phyloP scores from a whole-genome alignment of 2,329 filamentous ascomycete species.

The Alternaria novae-zelandiae region DNA sequence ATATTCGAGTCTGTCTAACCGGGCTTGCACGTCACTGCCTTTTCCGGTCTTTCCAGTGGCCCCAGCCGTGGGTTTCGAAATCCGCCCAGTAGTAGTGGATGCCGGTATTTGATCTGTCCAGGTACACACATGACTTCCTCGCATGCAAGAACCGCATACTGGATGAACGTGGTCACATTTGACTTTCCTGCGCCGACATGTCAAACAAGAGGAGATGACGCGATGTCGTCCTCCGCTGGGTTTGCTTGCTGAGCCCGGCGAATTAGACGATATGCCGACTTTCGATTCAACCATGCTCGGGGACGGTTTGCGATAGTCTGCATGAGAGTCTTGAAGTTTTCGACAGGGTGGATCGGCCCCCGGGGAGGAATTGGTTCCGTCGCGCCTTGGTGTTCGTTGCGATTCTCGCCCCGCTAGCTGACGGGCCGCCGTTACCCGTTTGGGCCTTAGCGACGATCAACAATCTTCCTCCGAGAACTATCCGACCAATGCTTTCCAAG shows the following conservation, averaged over 20 bases:
- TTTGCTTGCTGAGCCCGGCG: conserved; percentile 32
- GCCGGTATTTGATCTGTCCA: conserved; percentile 41
- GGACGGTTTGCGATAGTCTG: conserved; percentile 6
- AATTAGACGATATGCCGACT: conserved; percentile 27
- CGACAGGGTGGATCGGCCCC: conserved; percentile 18
- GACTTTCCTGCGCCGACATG: conserved; percentile 48
- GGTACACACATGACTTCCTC: conserved; percentile 47
- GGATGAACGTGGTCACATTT: conserved; percentile 49
- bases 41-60: conserved; percentile 30
- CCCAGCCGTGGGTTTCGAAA: conserved; percentile 32
- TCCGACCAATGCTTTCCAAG: not conserved
- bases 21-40: conserved; percentile 42
- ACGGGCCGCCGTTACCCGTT: conserved; percentile 5
- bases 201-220: conserved; percentile 48
- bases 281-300: conserved; percentile 36
- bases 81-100: conserved; percentile 25
- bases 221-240: conserved; percentile 41
- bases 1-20: conserved; percentile 46
- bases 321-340: conserved; percentile 16
- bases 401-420: conserved; percentile 13
- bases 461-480: not conserved
- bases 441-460: conserved; percentile 6
- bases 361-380: conserved; percentile 17
- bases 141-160: conserved; percentile 46
- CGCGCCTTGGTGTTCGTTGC: conserved; percentile 1